These are phyloP conservation scores for Kwoniella bestiolae DNA, from an alignment of 768 basidiomycete genomes.

Conservation along the genomic window DNA sequence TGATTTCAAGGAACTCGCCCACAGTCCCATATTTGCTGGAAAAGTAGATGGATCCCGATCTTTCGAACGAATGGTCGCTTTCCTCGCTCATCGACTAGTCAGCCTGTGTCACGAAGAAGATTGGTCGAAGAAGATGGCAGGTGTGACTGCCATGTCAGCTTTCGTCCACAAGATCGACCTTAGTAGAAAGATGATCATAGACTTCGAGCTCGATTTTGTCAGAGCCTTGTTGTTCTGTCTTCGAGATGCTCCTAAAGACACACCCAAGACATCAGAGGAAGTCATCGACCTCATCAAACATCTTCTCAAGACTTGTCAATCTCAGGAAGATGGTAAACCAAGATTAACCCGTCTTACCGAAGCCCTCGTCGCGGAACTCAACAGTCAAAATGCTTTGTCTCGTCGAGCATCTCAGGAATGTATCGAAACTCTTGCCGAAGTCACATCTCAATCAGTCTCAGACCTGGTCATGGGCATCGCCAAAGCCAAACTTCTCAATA, in stretches of 20 bases:
- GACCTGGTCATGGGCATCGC: slow-evolving; percentile 76
- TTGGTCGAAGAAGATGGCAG: slow-evolving; percentile 87
- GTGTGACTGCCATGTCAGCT: slow-evolving; percentile 80
- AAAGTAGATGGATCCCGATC: slow-evolving; percentile 56
- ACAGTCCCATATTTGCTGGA: slow-evolving; percentile 31
- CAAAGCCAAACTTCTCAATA: slow-evolving; percentile 81
- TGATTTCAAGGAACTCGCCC: slow-evolving; percentile 66
- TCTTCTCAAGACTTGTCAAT: slow-evolving; percentile 55
- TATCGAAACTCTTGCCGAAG: slow-evolving; percentile 74
- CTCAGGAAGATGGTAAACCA: slow-evolving; percentile 59
- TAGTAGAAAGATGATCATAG: slow-evolving; percentile 76
- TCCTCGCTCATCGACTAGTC: slow-evolving; percentile 79
- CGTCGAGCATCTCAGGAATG: slow-evolving; percentile 81
- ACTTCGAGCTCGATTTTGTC: slow-evolving; percentile 86
- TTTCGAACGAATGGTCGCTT: slow-evolving; percentile 67
- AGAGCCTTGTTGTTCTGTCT: slow-evolving; percentile 87
- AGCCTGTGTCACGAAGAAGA: slow-evolving; percentile 87
- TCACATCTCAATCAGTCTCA: slow-evolving; percentile 70
- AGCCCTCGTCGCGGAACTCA: slow-evolving; percentile 79
- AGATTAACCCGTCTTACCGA: slow-evolving; percentile 73
- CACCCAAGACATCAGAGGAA: slow-evolving; percentile 77
- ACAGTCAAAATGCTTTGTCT: slow-evolving; percentile 81
- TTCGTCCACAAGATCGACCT: slow-evolving; percentile 74
- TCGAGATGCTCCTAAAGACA: slow-evolving; percentile 90
- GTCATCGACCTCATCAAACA: slow-evolving; percentile 73